Evolutionary conservation across 202 grass and related monocot genomes (phyloP).

Genomic region (Brachypodium distachyon): DNA sequence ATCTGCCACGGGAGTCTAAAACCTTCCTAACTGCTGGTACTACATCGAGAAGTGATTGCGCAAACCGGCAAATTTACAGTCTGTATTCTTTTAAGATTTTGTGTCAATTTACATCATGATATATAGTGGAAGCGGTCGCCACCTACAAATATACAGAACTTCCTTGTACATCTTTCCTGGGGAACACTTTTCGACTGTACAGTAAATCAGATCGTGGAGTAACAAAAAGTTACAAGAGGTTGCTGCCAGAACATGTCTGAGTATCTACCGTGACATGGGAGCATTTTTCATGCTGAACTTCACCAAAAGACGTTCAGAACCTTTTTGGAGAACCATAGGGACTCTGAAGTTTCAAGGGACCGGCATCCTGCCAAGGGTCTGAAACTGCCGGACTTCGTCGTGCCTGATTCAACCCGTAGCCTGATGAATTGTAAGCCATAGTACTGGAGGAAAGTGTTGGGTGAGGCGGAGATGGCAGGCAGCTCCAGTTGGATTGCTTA

Average conservation of each 20-base stretch:
- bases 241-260: not conserved
- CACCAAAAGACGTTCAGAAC: conserved; percentile 12
- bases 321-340: conserved; percentile 59
- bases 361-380: conserved; percentile 43
- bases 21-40: not conserved
- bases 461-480: conserved; percentile 79
- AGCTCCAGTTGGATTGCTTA: conserved; percentile 70
- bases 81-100: conserved; percentile 5
- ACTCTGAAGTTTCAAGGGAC: conserved; percentile 36
- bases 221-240: not conserved
- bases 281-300: not conserved
- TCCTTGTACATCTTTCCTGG: not conserved
- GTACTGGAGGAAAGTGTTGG: conserved; percentile 36
- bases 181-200: conserved; percentile 16
- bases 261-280: not conserved
- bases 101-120: conserved; percentile 15
- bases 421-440: not conserved
- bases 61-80: conserved; percentile 6
- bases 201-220: not conserved
- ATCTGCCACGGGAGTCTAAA: not conserved
- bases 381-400: conserved; percentile 10
- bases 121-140: not conserved
- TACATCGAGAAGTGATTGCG: not conserved
- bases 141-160: conserved; percentile 30
- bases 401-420: conserved; percentile 9